Percentiles rank a stretch among this genome's conserved stretches.
Conservation (phyloP, 2,329 filamentous ascomycete species). For the Pseudomassariella vexata region DNA sequence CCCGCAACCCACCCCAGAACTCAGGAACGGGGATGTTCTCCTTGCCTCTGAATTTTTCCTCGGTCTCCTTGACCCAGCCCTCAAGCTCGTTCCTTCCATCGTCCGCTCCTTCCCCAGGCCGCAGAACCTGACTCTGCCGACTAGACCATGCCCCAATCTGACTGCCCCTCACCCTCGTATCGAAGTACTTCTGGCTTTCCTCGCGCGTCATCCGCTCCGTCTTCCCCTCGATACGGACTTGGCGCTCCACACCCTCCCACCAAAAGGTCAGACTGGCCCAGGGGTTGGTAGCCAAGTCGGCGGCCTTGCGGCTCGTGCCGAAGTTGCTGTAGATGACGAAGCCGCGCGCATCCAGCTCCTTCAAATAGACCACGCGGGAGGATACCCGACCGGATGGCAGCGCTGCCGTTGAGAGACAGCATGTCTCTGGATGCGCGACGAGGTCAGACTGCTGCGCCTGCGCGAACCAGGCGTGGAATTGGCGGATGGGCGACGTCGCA, state of each 20-base stretch:
- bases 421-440: conserved; percentile 78
- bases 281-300: conserved; percentile 66
- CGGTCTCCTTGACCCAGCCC: conserved; percentile 68
- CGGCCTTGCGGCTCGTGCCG: conserved; percentile 65
- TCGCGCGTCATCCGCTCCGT: conserved; percentile 60
- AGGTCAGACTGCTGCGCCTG: conserved; percentile 49
- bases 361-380: conserved; percentile 85
- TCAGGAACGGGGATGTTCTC: conserved; percentile 84
- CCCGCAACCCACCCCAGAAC: conserved; percentile 89
- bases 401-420: conserved; percentile 76
- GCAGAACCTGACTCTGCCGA: conserved; percentile 74
- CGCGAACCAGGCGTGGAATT: conserved; percentile 89
- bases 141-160: conserved; percentile 92
- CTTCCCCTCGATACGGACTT: conserved; percentile 82
- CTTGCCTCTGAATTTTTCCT: conserved; percentile 66
- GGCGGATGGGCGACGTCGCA: conserved; percentile 60
- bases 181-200: conserved; percentile 67
- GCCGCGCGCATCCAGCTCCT: conserved; percentile 77
- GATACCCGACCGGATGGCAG: conserved; percentile 81
- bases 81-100: conserved; percentile 73
- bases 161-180: conserved; percentile 69
- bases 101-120: conserved; percentile 41
- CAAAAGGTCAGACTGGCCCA: conserved; percentile 83
- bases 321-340: conserved; percentile 96
- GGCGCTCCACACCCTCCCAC: conserved; percentile 82